Percentiles rank a stretch among this genome's conserved stretches.
These are phyloP conservation scores for Conringia planisiliqua DNA, from an alignment of 345 rosid genomes.

Conservation along the genomic window DNA sequence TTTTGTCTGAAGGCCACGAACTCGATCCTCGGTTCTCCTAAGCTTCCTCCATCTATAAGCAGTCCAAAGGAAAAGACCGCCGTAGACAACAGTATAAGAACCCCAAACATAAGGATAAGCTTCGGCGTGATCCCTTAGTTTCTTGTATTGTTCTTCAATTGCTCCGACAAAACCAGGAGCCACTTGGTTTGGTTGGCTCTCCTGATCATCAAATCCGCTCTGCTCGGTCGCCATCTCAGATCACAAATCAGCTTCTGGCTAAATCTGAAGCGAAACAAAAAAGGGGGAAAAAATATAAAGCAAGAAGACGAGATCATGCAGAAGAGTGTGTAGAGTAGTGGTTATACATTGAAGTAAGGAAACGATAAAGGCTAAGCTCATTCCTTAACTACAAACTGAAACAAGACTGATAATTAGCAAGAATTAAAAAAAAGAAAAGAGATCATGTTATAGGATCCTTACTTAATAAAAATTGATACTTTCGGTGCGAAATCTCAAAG, in stretches of 20 bases:
- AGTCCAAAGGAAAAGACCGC: conserved; percentile 70
- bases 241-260: conserved; percentile 1
- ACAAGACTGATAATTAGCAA: not conserved
- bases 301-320: not conserved
- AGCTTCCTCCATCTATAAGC: conserved; percentile 83
- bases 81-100: conserved; percentile 79
- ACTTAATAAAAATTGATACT: not conserved
- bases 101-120: conserved; percentile 92
- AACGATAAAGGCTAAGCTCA: not conserved
- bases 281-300: not conserved
- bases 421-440: not conserved
- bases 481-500: not conserved
- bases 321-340: not conserved
- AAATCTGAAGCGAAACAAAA: not conserved
- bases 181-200: conserved; percentile 17
- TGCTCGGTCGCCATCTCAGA: conserved; percentile 37
- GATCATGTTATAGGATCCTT: not conserved
- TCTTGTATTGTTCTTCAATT: conserved; percentile 50
- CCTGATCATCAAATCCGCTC: conserved; percentile 38
- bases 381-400: not conserved
- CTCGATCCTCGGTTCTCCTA: conserved; percentile 83
- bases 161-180: conserved; percentile 38
- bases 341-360: not conserved
- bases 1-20: conserved; percentile 68
- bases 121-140: conserved; percentile 72